These are phyloP conservation scores for Salicornia ramosissima DNA, from an alignment of 148 eudicot species.

Conservation along the genomic window DNA sequence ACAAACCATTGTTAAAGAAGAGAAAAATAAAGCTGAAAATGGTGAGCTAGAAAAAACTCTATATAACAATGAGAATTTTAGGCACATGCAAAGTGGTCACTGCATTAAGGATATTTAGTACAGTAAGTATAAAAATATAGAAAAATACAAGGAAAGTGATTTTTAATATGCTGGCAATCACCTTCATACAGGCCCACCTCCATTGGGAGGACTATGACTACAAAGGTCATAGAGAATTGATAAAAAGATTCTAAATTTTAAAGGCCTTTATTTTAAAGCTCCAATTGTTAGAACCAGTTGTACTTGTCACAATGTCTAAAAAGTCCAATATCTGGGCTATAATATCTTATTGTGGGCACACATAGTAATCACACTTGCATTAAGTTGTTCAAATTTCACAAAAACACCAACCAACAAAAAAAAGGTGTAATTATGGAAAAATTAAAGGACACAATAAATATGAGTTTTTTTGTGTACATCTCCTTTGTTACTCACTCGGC, in stretches of 20 bases:
- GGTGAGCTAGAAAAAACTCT: not conserved
- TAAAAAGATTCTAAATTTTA: constrained; percentile 5
- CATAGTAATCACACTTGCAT: not conserved
- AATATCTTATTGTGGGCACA: not conserved
- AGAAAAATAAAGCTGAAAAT: not conserved
- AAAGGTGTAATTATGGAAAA: not conserved
- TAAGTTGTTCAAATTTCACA: not conserved
- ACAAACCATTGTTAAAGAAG: no score
- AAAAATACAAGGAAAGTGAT: constrained; percentile 1
- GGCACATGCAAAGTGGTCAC: not conserved
- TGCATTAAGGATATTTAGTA: not conserved
- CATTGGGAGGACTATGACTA: constrained; percentile 4
- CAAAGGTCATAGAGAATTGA: constrained; percentile 4
- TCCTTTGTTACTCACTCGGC: no score
- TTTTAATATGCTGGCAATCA: constrained; percentile 12
- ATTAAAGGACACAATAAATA: no score
- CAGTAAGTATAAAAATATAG: not conserved
- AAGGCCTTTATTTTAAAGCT: constrained; percentile 12
- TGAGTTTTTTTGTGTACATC: no score
- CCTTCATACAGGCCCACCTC: constrained; percentile 1
- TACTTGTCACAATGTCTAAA: not conserved
- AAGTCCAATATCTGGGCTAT: constrained; percentile 12
- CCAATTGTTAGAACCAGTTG: not conserved
- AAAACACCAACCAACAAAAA: not conserved
- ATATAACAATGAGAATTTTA: not conserved